Evolutionary conservation across 73 alveolate genomes (phyloP), one percentile per base, ranked within the genome.

Genomic region (Effrenium voratum): DNA sequence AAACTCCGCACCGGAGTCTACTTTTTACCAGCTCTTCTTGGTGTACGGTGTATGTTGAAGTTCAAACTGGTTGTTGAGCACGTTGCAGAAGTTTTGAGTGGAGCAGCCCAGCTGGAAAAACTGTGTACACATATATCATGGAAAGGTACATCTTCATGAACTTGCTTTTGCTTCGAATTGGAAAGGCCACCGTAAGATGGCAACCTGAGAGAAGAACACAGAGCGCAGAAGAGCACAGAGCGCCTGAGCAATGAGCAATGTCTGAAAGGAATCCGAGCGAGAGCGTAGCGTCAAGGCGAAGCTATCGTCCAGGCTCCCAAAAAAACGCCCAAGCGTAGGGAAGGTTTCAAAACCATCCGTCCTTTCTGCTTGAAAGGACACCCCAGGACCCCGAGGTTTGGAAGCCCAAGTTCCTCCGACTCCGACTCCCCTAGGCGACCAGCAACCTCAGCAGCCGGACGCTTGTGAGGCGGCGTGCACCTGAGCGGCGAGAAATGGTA

Each of bases 391-490:
- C 55, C 8, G 47, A 8, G 36, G 24, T 3, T 8, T 28, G 10
- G 38, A 36, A 19, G 10, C 49, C 46, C 2, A 36, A 70, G 5
- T 10, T 30, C 46, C 2, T 30, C 43, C 80, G 41, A 26, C 38
- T 68, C 44, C 26, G 26, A 68, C 32, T 22, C 22, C 47, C 30
- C 88, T 90, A 75, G 46, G 97, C n/a, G 59, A 4, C 2, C 86
- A 8, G 80, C 97, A 90, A 90, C 97, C 97, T 90, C 97, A 90
- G 97, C 97, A 90, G 97, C 97, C 86, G 97, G 97, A 73, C 97
- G 97, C 97, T 90, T 90, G 34, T 76, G 97, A 90, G 97, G 88
- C 66, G 97, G 97, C 68, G 97, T 70, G 76, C 97, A 49, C 92
- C 73, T 81, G 38, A 46, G 43, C 28, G 22, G 36, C 50, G 79